Evolutionary conservation across 2,329 filamentous ascomycete species (phyloP), one percentile per base, ranked within the genome.

Genomic region (Mycosphaerella sp.): DNA sequence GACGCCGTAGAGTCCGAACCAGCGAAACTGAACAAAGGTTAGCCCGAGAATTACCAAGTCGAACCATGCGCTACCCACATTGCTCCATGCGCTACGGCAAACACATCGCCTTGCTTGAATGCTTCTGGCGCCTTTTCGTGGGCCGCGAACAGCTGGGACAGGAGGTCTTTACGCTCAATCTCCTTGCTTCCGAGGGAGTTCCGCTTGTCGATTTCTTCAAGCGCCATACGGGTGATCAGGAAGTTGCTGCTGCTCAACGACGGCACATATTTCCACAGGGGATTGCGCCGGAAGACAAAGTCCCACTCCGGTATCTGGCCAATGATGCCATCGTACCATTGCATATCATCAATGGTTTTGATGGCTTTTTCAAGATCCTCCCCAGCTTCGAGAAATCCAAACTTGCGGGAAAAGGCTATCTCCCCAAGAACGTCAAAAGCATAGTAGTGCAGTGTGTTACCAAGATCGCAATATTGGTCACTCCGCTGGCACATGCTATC

Each of bases 1-100:
- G 76, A 79, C 9, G 79, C 79, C 0, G 79, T 81, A 0, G 79
- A 80, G 65, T 82, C 79, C 16, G 79, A 80, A 21, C 80, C 80
- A 13, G 79, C 79, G 60, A 81, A 62, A 39, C 21, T 25, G 21
- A 25, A 25, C 4, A 25, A 5, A 25, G 21, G 21, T 25, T 25
- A 25, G 21, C 21, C 21, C 21, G 21, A 25, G 21, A 25, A n/a
- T n/a, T 25, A 25, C 21, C 21, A 25, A 25, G 21, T 25, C 21
- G 21, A 25, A 25, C 21, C 21, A 25, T 25, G 21, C 21, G 21
- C 21, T 25, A 25, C 21, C 21, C 21, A 25, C 21, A 79, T 79
- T 1, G 78, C 77, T 8, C 77, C 77, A 53, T 80, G 77, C 3
- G 77, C 74, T 4, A 80, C 75, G 6, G 78, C 76, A 66, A 80